Base-by-base conservation (phyloP, 1,284 basidiomycete genomes). In the Tilletia walkeri region DNA sequence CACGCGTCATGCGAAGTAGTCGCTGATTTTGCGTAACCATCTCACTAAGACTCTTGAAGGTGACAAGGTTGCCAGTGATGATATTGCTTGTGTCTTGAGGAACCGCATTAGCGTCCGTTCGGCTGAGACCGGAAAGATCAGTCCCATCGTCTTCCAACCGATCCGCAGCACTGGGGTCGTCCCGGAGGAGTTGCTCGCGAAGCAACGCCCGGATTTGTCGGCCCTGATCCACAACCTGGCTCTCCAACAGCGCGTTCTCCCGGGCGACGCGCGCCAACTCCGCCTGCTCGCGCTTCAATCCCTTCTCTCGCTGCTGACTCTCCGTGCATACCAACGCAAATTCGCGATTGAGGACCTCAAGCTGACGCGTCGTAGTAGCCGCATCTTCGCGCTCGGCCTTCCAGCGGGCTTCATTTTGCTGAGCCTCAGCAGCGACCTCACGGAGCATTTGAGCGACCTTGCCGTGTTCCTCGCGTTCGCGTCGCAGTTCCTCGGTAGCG, bases 21-120 rank as follows among this genome's bases (percentile, higher is more conserved):
- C 91, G 91, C 84, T 91, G 90, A 83, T 99, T 99, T 85, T 96
- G 94, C 66, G 90, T 88, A 79, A 96, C 93, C 38, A 99, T 86
- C 24, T 88, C 87, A 12, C 89, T 87, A 65, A 98, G 89, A 1
- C 90, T 91, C 63, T 87, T 87, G 89, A 95, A 99, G 36, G 93
- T 88, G 63, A 98, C 92, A 14, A 99, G 89, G 78, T 94, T 88
- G 80, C 92, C 92, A 30, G 92, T 91, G 84, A 98, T 95, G 74
- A 98, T 89, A 0, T 87, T 86, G 74, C 82, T 79, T 47, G 80
- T 80, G 65, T 80, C 80, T 41, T 65, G 41, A 10, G 59, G 16
- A 6, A 39, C 59, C 56, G 61, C 67, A n/a, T 75, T 74, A 7
- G 69, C 70, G 20, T 76, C 54, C 7, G 74, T 70, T 14, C 70